Conservation (phyloP, 2,329 filamentous ascomycete species). For the Diaporthe vexans region DNA sequence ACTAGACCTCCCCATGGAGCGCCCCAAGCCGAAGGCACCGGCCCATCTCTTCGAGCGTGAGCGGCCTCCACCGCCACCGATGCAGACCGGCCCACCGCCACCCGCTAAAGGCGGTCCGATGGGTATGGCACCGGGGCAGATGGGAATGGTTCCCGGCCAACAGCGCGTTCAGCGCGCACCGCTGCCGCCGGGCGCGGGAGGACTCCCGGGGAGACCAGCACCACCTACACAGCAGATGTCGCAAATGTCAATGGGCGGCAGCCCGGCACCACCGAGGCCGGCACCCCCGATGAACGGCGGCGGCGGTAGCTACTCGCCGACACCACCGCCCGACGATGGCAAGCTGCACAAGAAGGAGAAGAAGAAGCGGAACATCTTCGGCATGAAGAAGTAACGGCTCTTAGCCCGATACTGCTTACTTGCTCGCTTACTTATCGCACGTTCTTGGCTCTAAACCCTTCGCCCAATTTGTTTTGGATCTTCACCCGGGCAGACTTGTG, state of each 20-base stretch:
- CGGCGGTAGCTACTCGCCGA: constrained; percentile 46
- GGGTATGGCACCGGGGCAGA: constrained; percentile 42
- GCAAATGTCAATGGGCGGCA: constrained; percentile 63
- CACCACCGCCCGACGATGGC: constrained; percentile 44
- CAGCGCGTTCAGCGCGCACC: constrained; percentile 46
- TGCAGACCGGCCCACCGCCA: constrained; percentile 46
- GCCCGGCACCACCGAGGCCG: constrained; percentile 45
- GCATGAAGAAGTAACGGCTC: constrained; percentile 67
- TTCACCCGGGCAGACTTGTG: background rate
- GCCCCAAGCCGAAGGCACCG: constrained; percentile 84
- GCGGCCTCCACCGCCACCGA: constrained; percentile 67
- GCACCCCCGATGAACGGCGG: constrained; percentile 44
- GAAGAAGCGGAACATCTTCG: constrained; percentile 71
- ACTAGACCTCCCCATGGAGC: constrained; percentile 85
- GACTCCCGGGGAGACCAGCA: constrained; percentile 53
- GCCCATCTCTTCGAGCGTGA: constrained; percentile 86
- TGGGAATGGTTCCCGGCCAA: constrained; percentile 48
- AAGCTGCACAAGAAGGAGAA: constrained; percentile 70
- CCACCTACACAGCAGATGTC: constrained; percentile 70
- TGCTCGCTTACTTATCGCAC: background rate
- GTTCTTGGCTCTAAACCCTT: background rate
- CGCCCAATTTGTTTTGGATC: background rate
- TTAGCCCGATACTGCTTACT: background rate
- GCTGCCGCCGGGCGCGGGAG: constrained; percentile 48
- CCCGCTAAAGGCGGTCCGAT: constrained; percentile 47